Percentiles rank a stretch among this genome's conserved stretches.
Evolutionary conservation across 139 green algal genomes (phyloP).

Genomic region (Closterium sp.): DNA sequence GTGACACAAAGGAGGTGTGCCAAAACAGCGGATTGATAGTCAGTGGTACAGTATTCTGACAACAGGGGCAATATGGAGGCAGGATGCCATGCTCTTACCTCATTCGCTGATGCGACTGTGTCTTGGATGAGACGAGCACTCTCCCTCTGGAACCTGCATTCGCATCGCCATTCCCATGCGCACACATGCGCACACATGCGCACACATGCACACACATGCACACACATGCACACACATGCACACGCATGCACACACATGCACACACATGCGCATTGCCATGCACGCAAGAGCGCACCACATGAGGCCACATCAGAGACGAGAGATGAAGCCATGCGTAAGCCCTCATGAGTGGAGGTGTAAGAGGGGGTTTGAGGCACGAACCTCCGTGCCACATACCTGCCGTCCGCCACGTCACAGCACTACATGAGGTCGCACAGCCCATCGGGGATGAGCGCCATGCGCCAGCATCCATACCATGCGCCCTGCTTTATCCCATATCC

Average conservation of each 20-base stretch:
- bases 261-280: background rate
- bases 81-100: background rate
- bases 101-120: constrained; percentile 60
- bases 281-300: background rate
- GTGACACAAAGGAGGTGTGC: too few relatives aligned
- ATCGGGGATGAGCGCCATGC: too few relatives aligned
- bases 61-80: too few relatives aligned
- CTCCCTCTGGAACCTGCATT: constrained; percentile 19
- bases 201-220: background rate
- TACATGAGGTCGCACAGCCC: too few relatives aligned
- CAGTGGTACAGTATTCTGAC: background rate
- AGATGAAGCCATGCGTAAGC: too few relatives aligned
- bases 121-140: constrained; percentile 62
- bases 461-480: too few relatives aligned
- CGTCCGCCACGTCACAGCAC: too few relatives aligned
- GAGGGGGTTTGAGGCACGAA: too few relatives aligned
- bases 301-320: background rate
- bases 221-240: background rate
- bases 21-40: too few relatives aligned
- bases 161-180: background rate
- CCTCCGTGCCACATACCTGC: too few relatives aligned
- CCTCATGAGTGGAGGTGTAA: too few relatives aligned
- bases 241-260: background rate
- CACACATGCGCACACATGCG: background rate
- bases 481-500: too few relatives aligned